Base-by-base conservation (phyloP, 495 filamentous ascomycete species). In the Podospora fimiseda region DNA sequence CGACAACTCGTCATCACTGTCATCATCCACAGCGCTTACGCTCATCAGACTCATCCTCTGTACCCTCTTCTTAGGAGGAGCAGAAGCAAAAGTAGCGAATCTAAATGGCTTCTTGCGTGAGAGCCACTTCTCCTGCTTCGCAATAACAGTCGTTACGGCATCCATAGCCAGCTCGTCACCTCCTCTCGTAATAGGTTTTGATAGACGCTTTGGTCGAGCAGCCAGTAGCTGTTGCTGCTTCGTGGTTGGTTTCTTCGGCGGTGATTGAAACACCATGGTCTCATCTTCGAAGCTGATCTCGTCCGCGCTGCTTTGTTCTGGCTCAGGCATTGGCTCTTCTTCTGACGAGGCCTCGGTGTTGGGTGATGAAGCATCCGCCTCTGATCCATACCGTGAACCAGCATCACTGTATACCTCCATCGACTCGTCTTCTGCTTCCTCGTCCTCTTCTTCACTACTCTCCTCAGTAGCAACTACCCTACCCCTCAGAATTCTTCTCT, bases 1-100 rank as follows among this genome's bases (percentile, higher is more conserved):
- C 21, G 44, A 47, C 52, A 59, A 36, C 39, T 59, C 56, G 45
- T 59, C 56, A 14, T 53, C 56, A 41, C 56, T 59, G 6, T 50
- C 56, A 20, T 20, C 56, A 1, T 15, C 48, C 23, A 4, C 46
- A 16, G 15, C 3, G 13, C 21, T 40, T 23, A 6, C 38, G 13
- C 0, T 24, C 40, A 52, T 51, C 40, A 53, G 33, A 44, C 50
- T 53, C 27, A 50, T 33, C 33, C 46, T 42, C 2, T n/a, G n/a
- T n/a, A n/a, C n/a, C n/a, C n/a, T n/a, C n/a, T n/a, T n/a, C n/a
- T n/a, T n/a, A n/a, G n/a, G n/a, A 33, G 18, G 13, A 24, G 39
- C 11, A 2, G n/a, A 0, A 9, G 27, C 14, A 23, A 19, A 3
- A 21, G 36, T 5, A 50, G 11, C 27, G 11, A 33, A 11, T 33